Conservation (phyloP, 2,329 filamentous ascomycete species). For the Sporothrix globosa region DNA sequence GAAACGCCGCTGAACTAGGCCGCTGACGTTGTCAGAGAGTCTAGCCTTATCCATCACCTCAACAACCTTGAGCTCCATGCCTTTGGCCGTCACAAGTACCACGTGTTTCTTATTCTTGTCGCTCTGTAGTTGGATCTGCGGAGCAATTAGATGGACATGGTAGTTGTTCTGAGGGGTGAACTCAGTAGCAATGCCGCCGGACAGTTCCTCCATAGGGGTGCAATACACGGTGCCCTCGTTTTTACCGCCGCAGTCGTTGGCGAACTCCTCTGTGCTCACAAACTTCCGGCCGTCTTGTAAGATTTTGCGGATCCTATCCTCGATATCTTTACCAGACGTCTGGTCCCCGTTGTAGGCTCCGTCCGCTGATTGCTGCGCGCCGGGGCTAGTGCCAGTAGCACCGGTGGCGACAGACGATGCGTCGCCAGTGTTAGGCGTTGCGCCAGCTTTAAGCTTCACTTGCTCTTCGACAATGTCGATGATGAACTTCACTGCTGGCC, state of each 20-base stretch:
- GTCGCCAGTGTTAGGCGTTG: background rate
- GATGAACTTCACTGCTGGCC: conserved; percentile 95
- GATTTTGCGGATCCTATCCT: conserved; percentile 84
- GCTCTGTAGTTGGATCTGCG: conserved; percentile 96
- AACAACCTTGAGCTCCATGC: conserved; percentile 96
- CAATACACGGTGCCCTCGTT: conserved; percentile 41
- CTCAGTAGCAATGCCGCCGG: conserved; percentile 78
- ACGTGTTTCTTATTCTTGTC: conserved; percentile 97
- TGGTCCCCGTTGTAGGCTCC: conserved; percentile 53
- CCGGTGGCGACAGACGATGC: conserved; percentile 38
- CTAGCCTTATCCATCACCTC: conserved; percentile 98
- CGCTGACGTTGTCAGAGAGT: conserved; percentile 89
- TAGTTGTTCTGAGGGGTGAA: conserved; percentile 93
- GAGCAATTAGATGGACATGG: conserved; percentile 90
- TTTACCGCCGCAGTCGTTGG: conserved; percentile 31
- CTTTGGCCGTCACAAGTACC: conserved; percentile 94
- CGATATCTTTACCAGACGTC: conserved; percentile 66
- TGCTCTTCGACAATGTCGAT: conserved; percentile 97
- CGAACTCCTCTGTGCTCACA: conserved; percentile 66
- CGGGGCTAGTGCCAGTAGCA: conserved; percentile 36
- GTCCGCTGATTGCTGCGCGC: conserved; percentile 42
- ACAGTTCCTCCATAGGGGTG: conserved; percentile 63
- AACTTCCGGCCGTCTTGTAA: conserved; percentile 82
- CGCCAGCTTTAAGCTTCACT: conserved; percentile 64
- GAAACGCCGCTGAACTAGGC: conserved; percentile 91